Evolutionary conservation across 768 basidiomycete species (phyloP), one percentile per base, ranked within the genome.

Genomic region (Boletus vermiculosoides): DNA sequence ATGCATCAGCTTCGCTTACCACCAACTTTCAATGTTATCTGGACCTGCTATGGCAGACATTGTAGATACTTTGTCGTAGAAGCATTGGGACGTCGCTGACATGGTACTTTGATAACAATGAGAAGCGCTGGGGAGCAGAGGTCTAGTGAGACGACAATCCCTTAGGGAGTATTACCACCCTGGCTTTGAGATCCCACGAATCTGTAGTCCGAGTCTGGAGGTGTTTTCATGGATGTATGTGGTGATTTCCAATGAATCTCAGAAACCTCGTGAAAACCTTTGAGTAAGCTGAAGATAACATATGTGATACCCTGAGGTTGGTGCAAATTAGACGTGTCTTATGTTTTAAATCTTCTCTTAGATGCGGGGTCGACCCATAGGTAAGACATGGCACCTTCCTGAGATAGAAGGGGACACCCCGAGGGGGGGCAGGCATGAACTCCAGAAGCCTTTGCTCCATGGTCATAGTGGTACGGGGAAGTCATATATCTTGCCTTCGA

Each of bases 401-500:
- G 22, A 11, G 30, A 33, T 16, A 20, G 34, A 50, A 33, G 12
- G 16, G 7, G 25, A 12, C 16, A 42, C 31, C 23, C 23, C 3
- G 20, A 13, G 9, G 37, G 1, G 13, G 12, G 12, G 12, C 5
- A 48, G n/a, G 11, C 37, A 23, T 31, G 23, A 0, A 18, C 25
- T 25, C 10, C 11, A 39, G 20, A 30, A n/a, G 18, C 15, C 28
- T 47, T 22, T 18, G 34, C 12, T 25, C 25, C 46, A 8, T 34
- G 15, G 13, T 20, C 9, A 20, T n/a, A n/a, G 22, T 11, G 39
- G 41, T 12, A 25, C 5, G 4, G 1, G 16, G 12, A 50, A 9
- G 25, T 72, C 67, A 92, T 59, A 84, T 76, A 60, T 92, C 90
- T 64, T 88, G 84, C 62, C 89, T 79, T 57, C 86, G 80, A 55